Base-by-base conservation (phyloP, 2,329 filamentous ascomycete species). In the Arthrobotrys pseudoclavata region DNA sequence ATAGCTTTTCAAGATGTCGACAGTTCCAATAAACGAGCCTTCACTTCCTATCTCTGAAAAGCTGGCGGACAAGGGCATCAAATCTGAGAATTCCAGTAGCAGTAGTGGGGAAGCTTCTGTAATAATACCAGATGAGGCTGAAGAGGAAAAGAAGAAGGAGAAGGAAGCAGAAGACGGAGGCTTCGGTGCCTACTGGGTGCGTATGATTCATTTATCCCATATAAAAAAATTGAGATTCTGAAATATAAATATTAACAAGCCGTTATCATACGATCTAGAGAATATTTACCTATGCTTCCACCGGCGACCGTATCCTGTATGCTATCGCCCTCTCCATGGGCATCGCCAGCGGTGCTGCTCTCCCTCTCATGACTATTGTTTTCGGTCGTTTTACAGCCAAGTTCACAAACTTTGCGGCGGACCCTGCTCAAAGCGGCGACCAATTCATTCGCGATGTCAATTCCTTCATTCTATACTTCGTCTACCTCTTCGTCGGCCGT, bases 401-500 rank as follows among this genome's bases (percentile, higher is more conserved):
- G n/a, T 81, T 82, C 72, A 82, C 76, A 45, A 50, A 70, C 24
- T 81, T 81, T 26, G 67, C 79, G 2, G 37, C 22, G n/a, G 71
- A 69, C 7, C 34, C 69, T 0, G 29, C 40, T 42, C 20, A 15
- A 50, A 48, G 64, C 1, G 55, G 64, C 4, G 63, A 64, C 18
- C 47, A 64, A 37, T 79, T 72, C 42, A 4, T 69, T n/a, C 34
- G 29, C 7, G 64, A 79, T 57, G 50, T 74, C 50, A 79, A 69
- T 57, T 31, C 79, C 1, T 77, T 85, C 31, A 13, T 76, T 0
- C 84, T 94, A 0, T 92, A 90, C 83, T 89, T 93, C 81, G 87
- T 93, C 68, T 89, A 89, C 69, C 85, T 94, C 5, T 94, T 93
- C 82, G 83, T 93, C 47, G 91, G 85, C 13, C 89, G 90, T 57